Evolutionary conservation across 768 basidiomycete genomes (phyloP), one percentile per base, ranked within the genome.

Genomic region (Boletus vinaceobasis): DNA sequence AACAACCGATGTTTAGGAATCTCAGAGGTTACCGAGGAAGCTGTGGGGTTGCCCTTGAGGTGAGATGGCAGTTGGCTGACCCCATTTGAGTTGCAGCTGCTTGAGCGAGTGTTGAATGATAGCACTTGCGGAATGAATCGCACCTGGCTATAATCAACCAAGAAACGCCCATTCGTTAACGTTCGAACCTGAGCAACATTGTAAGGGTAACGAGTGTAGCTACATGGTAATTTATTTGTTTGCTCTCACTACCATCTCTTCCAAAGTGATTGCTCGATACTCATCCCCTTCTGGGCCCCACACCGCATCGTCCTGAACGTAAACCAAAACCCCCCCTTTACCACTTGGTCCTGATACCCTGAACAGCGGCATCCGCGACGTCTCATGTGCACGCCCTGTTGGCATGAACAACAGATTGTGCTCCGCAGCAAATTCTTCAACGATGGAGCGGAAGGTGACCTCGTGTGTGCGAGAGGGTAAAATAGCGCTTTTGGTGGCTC

Each of bases 381-480:
- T 77, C 62, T 88, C 87, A 63, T 98, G 92, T 14, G 85, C 88
- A 46, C 83, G 83, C 2, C 95, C 96, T 11, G 86, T 85, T 6
- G 94, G 93, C 33, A 98, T 77, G 71, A 98, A 92, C 37, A 99
- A 70, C 62, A 98, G 74, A 71, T 98, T 92, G 68, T 93, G 86
- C 19, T 84, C 74, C 2, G 92, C 84, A 3, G 90, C 90, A 64
- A 78, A 87, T 27, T 97, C 96, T 71, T 98, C 97, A 48, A 94
- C 95, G 52, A 98, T 88, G 6, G 89, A 81, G 17, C 88, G 81
- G 82, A 98, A 98, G 2, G 93, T 95, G 61, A 98, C 86, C 66
- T 97, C 95, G 48, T 88, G 81, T 3, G 81, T 73, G 29, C 84
- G 80, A 8, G 82, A 71, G 1, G 86, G 78, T 9, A 65, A 26